A percentile compares a stretch with the other conserved stretches of the same genome.
These are phyloP conservation scores for Hansenula sp. DNA, from an alignment of 1,139 yeast species.

Conservation along the genomic window DNA sequence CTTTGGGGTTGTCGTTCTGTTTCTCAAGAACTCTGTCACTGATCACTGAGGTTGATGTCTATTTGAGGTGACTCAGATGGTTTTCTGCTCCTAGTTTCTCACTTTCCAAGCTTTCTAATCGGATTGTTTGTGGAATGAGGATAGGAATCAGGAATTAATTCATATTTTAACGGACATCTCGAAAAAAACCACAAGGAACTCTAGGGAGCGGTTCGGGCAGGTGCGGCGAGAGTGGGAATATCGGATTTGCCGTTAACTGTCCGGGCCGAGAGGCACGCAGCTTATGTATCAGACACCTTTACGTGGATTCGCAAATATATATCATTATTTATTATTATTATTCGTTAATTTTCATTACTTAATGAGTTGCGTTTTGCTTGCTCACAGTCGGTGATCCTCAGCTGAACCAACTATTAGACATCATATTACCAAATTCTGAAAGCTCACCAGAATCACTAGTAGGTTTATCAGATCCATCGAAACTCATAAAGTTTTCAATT, in stretches of 20 bases:
- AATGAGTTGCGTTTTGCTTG: no score
- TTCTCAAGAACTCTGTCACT: no score
- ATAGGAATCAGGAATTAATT: not conserved
- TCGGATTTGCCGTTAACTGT: not conserved
- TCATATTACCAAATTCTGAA: not conserved
- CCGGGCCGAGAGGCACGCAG: no score
- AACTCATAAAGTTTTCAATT: not conserved
- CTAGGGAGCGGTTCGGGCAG: not conserved
- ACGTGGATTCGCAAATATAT: no score
- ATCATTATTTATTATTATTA: no score
- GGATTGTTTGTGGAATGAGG: not conserved
- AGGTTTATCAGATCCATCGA: not conserved
- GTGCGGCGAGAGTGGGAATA: not conserved
- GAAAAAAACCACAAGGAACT: not conserved
- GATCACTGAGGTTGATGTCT: no score
- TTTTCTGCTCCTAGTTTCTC: no score
- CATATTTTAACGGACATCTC: not conserved
- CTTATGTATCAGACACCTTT: no score
- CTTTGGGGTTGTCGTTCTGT: not conserved
- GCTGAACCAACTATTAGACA: conserved; percentile 1
- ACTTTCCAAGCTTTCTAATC: no score
- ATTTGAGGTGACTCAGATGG: no score
- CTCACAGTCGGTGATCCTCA: not conserved
- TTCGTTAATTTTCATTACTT: no score
- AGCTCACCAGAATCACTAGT: not conserved